Base-by-base conservation (phyloP, 495 filamentous ascomycete species). In the Hypoxylon intermedium region DNA sequence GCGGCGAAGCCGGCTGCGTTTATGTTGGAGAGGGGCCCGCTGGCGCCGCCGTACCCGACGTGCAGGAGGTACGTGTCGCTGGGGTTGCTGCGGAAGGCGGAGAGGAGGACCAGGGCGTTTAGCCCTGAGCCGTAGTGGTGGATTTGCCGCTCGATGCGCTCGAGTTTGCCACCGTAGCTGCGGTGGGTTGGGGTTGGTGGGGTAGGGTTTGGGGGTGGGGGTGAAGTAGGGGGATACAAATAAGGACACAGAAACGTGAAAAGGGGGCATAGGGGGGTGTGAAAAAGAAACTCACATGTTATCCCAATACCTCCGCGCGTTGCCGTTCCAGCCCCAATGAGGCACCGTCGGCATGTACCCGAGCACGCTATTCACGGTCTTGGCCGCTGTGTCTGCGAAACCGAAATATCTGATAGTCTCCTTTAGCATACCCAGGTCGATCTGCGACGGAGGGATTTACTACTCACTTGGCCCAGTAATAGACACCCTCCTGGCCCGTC, bases 271-370 rank as follows among this genome's bases (percentile, higher is more conserved):
- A 7, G 6, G 11, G 6, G 6, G 11, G 13, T 16, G 24, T 13
- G 0, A 4, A 49, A 31, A 24, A 12, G 16, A 9, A 45, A 15
- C 59, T 60, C 18, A 73, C 66, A 74, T 56, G 58, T 79, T 79
- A 50, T 83, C 80, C 81, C 81, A 83, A 57, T 84, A 83, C 23
- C 79, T 53, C 2, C 81, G 71, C 0, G 79, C 79, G 52, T 82
- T 82, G 36, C 81, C 81, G 40, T 83, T 81, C 74, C 75, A 84
- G 20, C 75, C 81, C 81, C 81, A 84, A 58, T 82, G 79, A 4
- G 78, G 62, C 2, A 83, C 72, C 6, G 79, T 79, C 0, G 81
- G 81, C 69, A 73, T 80, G 62, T 77, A 83, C 4, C 77, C 81
- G 0, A 77, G 64, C 15, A 83, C 80, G 24, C 70, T 76, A 53